A percentile compares a stretch with the other conserved stretches of the same genome.
Conservation (phyloP, 2,329 filamentous ascomycete species). For the Ophiostoma sp. region DNA sequence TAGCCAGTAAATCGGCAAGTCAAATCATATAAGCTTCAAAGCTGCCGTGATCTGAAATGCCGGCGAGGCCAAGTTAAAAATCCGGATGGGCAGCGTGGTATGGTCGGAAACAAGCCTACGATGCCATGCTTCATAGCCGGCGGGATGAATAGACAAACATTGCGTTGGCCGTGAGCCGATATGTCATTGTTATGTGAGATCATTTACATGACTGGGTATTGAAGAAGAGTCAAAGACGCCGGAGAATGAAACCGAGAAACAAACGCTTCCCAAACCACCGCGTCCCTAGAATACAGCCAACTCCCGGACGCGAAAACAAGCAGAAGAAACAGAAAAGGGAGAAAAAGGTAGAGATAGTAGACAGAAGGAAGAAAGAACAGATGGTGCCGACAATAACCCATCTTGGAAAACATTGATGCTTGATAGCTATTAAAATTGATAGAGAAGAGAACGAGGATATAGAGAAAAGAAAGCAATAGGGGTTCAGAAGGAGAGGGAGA, state of each 20-base stretch:
- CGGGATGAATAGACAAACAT: no score
- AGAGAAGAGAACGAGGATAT: background rate
- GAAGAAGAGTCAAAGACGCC: background rate
- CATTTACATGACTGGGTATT: background rate
- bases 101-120: background rate
- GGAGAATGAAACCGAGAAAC: background rate
- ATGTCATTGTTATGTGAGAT: background rate
- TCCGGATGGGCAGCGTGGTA: background rate
- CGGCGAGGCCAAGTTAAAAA: background rate
- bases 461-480: conserved; percentile 6
- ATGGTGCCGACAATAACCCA: background rate
- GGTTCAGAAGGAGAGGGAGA: background rate
- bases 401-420: background rate
- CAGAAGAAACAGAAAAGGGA: background rate
- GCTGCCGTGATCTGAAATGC: background rate
- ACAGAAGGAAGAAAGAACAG: background rate
- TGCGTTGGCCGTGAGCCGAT: background rate
- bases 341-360: background rate
- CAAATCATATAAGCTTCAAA: background rate
- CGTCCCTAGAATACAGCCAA: background rate
- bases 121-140: no score
- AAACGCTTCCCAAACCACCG: background rate
- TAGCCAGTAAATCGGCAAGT: no score
- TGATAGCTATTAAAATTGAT: background rate
- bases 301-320: background rate